Percentiles rank a stretch among this genome's conserved stretches.
phyloP scores from a whole-genome alignment of 495 filamentous ascomycete genomes.

The Aspergillus heteromorphus region DNA sequence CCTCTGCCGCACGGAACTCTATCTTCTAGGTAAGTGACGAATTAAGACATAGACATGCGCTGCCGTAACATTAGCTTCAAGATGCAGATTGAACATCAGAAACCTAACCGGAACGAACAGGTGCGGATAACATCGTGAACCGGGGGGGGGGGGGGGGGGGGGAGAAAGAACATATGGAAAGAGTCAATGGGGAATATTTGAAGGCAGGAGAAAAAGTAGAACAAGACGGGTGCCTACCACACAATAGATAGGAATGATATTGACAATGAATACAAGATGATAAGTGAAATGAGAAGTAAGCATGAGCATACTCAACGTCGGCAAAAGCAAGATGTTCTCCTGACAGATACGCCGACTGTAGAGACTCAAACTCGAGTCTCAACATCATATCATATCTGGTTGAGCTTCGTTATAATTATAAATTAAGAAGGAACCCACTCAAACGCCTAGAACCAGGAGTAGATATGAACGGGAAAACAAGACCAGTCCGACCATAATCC shows the following conservation, averaged over 20 bases:
- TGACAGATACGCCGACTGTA: background rate
- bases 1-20: too few species aligned
- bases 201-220: background rate
- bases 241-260: background rate
- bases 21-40: background rate
- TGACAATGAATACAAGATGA: background rate
- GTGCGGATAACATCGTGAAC: background rate
- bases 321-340: background rate
- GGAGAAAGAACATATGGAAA: background rate
- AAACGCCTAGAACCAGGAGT: conserved; percentile 1
- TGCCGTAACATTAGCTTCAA: background rate
- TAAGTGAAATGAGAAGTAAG: background rate
- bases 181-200: too few species aligned
- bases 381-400: conserved; percentile 10
- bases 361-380: conserved; percentile 1
- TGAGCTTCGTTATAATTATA: conserved; percentile 19
- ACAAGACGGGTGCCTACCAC: background rate
- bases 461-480: conserved; percentile 9
- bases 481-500: background rate
- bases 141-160: too few species aligned
- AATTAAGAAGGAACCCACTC: background rate
- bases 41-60: background rate
- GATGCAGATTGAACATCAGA: background rate
- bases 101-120: background rate
- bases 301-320: background rate